Evolutionary conservation across 345 rosid genomes (phyloP), one percentile per base, ranked within the genome.

Genomic region (Eucalyptus viminalis): DNA sequence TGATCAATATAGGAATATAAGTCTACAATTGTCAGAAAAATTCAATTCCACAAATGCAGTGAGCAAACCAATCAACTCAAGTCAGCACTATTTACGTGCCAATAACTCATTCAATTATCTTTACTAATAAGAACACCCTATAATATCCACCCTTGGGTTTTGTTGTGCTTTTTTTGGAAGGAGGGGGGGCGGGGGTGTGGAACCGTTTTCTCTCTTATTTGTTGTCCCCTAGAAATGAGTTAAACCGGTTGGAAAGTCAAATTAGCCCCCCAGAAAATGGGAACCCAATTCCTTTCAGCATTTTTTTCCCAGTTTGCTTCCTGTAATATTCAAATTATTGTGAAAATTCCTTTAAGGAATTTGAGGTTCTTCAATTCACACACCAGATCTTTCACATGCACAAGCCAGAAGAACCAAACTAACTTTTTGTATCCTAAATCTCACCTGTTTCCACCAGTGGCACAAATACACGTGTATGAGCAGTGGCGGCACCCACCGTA

Each of bases 401-500:
- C 43, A 14, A 9, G 60, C 60, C 25, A 37, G 45, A 76, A 37
- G 2, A 76, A 37, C 83, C 45, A 76, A 76, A 76, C 83, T 37
- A 21, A 76, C 83, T 76, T 40, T 5, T 37, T 76, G 14, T 21
- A 76, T 37, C 40, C 29, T 6, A 10, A 91, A 86, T 45, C 92
- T 90, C 89, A 95, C 98, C 99, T 95, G 88, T 95, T 97, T 86
- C 94, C 99, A 88, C 99, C 99, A 62, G 99, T 96, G 80, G 99
- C 99, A 91, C 99, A 97, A 29, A 97, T 95, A 91, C 99, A 96
- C 49, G 99, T 97, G 92, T 97, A 97, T 44, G 99, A 96, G 93
- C 98, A 96, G 90, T 96, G 98, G 94, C 99, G 94, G 90, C 99
- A 97, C 81, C 99, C 98, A 88, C 99, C 99, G 80, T 95, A 96